Percentiles rank a stretch among this genome's conserved stretches.
Conservation (phyloP, 116 monocot species). For the Thalassia testudinum region DNA sequence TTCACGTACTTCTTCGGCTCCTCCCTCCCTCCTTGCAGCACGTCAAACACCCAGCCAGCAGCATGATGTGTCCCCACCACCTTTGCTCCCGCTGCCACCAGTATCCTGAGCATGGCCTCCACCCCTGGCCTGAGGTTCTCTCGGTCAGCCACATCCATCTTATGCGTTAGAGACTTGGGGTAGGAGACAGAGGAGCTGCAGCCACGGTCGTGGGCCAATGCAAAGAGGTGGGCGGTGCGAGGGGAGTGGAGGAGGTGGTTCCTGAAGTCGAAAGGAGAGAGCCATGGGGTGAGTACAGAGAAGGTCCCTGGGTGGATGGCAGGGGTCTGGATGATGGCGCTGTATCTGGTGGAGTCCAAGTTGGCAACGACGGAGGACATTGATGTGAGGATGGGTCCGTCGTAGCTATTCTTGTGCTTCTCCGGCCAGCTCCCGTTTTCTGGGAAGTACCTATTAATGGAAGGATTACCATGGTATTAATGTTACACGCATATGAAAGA, state of each 20-base stretch:
- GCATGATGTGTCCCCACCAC: slow-evolving; percentile 46
- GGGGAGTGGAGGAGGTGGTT: slow-evolving; percentile 34
- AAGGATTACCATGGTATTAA: too few relatives aligned
- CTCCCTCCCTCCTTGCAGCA: slow-evolving; percentile 15
- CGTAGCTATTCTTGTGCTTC: slow-evolving; percentile 35
- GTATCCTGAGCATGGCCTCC: slow-evolving; percentile 29
- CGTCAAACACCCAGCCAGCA: slow-evolving; percentile 17
- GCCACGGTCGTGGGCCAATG: slow-evolving; percentile 39
- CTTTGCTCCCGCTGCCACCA: slow-evolving; percentile 62
- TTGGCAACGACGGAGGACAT: slow-evolving; percentile 31
- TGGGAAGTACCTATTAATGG: too few relatives aligned
- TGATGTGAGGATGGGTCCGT: slow-evolving; percentile 54
- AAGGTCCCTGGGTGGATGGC: slow-evolving; percentile 57
- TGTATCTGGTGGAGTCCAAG: slow-evolving; percentile 15
- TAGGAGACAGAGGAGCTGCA: slow-evolving; percentile 13
- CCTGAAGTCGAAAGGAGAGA: slow-evolving; percentile 35
- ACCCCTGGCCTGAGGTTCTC: slow-evolving; percentile 16
- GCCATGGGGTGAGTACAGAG: slow-evolving; percentile 53
- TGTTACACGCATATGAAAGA: too few relatives aligned
- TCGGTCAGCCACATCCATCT: slow-evolving; percentile 13
- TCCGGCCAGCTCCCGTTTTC: too few relatives aligned
- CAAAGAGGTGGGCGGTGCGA: slow-evolving; percentile 41
- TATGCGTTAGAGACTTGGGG: slow-evolving; percentile 13
- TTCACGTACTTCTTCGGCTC: slow-evolving; percentile 29
- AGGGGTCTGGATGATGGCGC: slow-evolving; percentile 59